Conservation (phyloP, 208 protist genomes). For the Acanthamoeba rhysodes region DNA sequence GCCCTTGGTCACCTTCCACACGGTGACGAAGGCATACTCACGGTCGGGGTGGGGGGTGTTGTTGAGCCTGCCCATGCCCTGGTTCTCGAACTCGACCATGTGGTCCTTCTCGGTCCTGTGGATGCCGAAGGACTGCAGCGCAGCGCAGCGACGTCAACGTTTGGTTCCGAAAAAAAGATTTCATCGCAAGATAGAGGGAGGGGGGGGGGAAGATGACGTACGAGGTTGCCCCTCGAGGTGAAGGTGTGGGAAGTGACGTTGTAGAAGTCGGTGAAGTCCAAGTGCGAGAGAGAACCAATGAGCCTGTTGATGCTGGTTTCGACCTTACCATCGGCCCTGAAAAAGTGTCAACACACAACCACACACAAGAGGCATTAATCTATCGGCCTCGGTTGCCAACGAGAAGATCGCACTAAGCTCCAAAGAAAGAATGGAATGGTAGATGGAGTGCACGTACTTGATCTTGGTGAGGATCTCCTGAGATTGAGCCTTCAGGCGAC, state of each 20-base stretch:
- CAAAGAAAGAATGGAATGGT: too few species aligned
- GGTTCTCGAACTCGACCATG: background rate
- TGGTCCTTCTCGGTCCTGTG: background rate
- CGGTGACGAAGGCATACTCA: background rate
- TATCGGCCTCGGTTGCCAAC: background rate
- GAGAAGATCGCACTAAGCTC: too few species aligned
- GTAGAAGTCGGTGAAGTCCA: background rate
- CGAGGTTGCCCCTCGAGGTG: background rate
- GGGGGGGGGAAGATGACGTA: background rate
- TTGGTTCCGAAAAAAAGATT: too few species aligned
- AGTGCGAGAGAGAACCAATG: background rate
- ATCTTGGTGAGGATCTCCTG: background rate
- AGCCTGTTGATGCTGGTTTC: background rate
- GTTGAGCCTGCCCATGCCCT: background rate
- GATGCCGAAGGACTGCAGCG: background rate
- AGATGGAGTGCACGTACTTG: background rate
- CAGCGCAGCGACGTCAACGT: too few species aligned
- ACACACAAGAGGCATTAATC: background rate
- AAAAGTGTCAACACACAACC: background rate
- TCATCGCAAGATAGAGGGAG: too few species aligned
- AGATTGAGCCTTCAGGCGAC: background rate
- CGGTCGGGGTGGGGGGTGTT: background rate
- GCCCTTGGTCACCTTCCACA: slow-evolving; percentile 6
- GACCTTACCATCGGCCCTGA: background rate
- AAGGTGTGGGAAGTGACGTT: background rate